Conservation (phyloP, 2,329 filamentous ascomycete genomes). For the Acrodontium crateriforme region DNA sequence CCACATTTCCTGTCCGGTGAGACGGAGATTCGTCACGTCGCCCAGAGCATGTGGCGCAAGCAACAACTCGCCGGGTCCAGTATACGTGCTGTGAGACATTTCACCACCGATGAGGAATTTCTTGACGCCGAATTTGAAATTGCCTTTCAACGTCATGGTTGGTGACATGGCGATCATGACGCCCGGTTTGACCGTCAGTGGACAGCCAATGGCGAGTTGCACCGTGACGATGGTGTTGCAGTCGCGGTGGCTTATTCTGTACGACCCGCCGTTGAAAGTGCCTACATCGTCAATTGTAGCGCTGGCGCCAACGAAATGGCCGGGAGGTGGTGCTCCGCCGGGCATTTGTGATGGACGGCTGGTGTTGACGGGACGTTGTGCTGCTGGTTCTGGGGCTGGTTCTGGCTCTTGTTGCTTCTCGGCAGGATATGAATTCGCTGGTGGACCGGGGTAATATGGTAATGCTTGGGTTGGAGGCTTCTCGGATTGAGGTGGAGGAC, state of each 20-base stretch:
- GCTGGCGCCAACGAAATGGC: slow-evolving; percentile 50
- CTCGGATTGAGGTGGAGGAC: slow-evolving; percentile 10
- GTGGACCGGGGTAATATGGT: slow-evolving; percentile 25
- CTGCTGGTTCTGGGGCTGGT: slow-evolving; percentile 11
- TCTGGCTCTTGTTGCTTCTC: slow-evolving; percentile 19
- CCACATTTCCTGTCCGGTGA: slow-evolving; percentile 64
- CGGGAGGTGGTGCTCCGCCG: slow-evolving; percentile 29
- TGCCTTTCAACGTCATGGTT: slow-evolving; percentile 69
- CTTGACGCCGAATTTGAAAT: slow-evolving; percentile 75
- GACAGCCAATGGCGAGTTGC: slow-evolving; percentile 80
- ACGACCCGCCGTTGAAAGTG: slow-evolving; percentile 94
- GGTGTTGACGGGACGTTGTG: slow-evolving; percentile 18
- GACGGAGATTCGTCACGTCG: slow-evolving; percentile 68
- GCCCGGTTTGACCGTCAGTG: slow-evolving; percentile 66
- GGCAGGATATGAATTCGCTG: slow-evolving; percentile 18
- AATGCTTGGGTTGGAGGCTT: slow-evolving; percentile 16
- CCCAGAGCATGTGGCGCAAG: slow-evolving; percentile 69
- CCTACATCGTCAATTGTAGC: slow-evolving; percentile 66
- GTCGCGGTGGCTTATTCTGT: slow-evolving; percentile 82
- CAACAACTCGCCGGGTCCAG: slow-evolving; percentile 80
- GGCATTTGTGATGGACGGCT: slow-evolving; percentile 18
- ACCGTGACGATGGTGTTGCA: slow-evolving; percentile 80
- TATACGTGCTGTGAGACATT: slow-evolving; percentile 64
- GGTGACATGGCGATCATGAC: slow-evolving; percentile 93
- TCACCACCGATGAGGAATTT: slow-evolving; percentile 78